Conservation (phyloP, 2,329 filamentous ascomycete species). For the Pseudogymnoascus sp. region DNA sequence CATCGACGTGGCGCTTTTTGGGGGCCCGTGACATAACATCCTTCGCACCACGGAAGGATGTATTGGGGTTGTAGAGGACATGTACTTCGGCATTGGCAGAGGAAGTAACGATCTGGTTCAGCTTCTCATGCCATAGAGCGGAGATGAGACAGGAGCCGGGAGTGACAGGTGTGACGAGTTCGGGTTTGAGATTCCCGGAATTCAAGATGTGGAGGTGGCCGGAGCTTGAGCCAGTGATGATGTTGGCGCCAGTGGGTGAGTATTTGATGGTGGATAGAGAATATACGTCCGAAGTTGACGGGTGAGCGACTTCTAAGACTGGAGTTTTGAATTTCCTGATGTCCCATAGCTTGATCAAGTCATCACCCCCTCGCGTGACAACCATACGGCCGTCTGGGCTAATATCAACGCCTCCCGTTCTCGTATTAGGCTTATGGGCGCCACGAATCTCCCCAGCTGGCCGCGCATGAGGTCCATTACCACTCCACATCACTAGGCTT, state of each 20-base stretch:
- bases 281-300: conserved; percentile 76
- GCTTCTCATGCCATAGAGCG: conserved; percentile 84
- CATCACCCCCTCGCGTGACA: conserved; percentile 82
- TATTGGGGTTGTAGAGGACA: conserved; percentile 81
- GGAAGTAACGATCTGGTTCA: conserved; percentile 93
- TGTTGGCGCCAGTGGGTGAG: conserved; percentile 71
- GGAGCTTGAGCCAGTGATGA: conserved; percentile 79
- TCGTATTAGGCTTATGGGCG: conserved; percentile 74
- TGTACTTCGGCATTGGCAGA: conserved; percentile 87
- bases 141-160: conserved; percentile 73
- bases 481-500: conserved; percentile 83
- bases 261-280: conserved; percentile 83
- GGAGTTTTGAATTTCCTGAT: conserved; percentile 90
- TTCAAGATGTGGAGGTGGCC: conserved; percentile 91
- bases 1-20: conserved; percentile 91
- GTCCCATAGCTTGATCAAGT: conserved; percentile 94
- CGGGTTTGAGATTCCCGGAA: conserved; percentile 76
- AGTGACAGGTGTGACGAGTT: conserved; percentile 83
- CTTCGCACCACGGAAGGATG: conserved; percentile 72
- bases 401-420: conserved; percentile 88
- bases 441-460: conserved; percentile 76
- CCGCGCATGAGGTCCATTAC: conserved; percentile 75
- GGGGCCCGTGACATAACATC: conserved; percentile 88
- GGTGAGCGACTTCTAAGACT: conserved; percentile 68
- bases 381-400: conserved; percentile 86